Percentiles rank a stretch among this genome's conserved stretches.
Conservation (phyloP, 345 rosid species). For the Hypericum perforatum region DNA sequence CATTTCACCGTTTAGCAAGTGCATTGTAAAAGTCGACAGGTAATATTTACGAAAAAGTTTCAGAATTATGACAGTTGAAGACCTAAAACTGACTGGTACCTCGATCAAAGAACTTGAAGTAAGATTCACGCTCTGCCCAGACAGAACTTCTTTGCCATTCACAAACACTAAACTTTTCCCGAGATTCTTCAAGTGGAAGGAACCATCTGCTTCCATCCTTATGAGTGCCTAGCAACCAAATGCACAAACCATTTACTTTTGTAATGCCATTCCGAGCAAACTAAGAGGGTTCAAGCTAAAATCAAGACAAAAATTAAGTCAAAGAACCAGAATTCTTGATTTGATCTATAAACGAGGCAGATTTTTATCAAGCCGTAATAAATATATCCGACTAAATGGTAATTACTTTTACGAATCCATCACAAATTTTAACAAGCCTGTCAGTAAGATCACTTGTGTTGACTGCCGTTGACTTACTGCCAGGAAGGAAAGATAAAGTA, state of each 20-base stretch:
- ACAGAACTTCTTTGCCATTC: slow-evolving; percentile 45
- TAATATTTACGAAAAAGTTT: neutral
- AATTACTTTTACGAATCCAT: too few relatives aligned
- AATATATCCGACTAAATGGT: too few relatives aligned
- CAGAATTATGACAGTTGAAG: slow-evolving; percentile 1
- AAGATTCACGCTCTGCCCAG: slow-evolving; percentile 31
- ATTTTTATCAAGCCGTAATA: too few relatives aligned
- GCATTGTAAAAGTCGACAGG: neutral
- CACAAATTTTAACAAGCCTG: too few relatives aligned
- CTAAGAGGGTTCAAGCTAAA: neutral
- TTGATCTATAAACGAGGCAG: too few relatives aligned
- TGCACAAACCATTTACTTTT: neutral
- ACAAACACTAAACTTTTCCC: slow-evolving; percentile 44
- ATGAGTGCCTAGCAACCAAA: slow-evolving; percentile 45
- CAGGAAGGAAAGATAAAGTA: neutral
- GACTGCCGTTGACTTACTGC: neutral
- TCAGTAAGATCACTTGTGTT: too few relatives aligned
- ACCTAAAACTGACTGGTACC: slow-evolving; percentile 21
- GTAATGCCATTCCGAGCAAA: neutral
- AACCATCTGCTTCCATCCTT: slow-evolving; percentile 51
- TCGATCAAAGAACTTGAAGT: slow-evolving; percentile 46
- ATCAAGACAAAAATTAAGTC: too few relatives aligned
- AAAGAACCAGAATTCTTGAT: too few relatives aligned
- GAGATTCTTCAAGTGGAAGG: slow-evolving; percentile 55
- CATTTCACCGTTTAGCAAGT: slow-evolving; percentile 5